Percentiles rank a stretch among this genome's conserved stretches.
These are phyloP conservation scores for Fusarium haematococcum DNA, from an alignment of 2,329 filamentous ascomycete genomes.

Conservation along the genomic window DNA sequence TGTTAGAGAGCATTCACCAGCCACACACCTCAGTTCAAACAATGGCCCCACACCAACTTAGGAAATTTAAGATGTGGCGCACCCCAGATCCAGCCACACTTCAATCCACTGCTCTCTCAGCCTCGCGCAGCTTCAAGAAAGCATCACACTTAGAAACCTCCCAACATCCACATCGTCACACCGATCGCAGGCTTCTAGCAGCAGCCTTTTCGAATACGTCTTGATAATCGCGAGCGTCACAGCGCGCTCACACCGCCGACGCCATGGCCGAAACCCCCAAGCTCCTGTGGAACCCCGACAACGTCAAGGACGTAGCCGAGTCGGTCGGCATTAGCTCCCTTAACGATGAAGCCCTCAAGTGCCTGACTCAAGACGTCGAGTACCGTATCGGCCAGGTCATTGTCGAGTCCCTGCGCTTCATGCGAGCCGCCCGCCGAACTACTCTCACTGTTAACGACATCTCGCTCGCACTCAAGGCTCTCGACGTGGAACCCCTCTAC, in stretches of 20 bases:
- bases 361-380: slow-evolving; percentile 92
- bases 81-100: not conserved
- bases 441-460: slow-evolving; percentile 91
- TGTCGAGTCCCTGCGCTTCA: slow-evolving; percentile 93
- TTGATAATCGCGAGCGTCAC: not conserved
- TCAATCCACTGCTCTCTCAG: slow-evolving; percentile 9
- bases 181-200: not conserved
- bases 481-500: slow-evolving; percentile 95
- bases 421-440: slow-evolving; percentile 90
- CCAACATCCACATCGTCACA: not conserved
- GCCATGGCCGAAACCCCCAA: slow-evolving; percentile 58
- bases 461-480: slow-evolving; percentile 82
- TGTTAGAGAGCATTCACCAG: not conserved
- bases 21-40: not conserved
- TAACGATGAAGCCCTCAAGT: slow-evolving; percentile 86
- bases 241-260: not conserved
- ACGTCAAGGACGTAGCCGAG: slow-evolving; percentile 94
- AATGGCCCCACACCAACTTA: not conserved
- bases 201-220: not conserved
- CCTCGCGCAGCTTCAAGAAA: slow-evolving; percentile 25
- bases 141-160: not conserved
- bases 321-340: slow-evolving; percentile 89
- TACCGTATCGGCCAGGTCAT: slow-evolving; percentile 94
- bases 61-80: not conserved
- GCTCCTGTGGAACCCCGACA: slow-evolving; percentile 94